These are phyloP conservation scores for Termitomyces sp. DNA, from an alignment of 768 basidiomycete genomes.

Conservation along the genomic window DNA sequence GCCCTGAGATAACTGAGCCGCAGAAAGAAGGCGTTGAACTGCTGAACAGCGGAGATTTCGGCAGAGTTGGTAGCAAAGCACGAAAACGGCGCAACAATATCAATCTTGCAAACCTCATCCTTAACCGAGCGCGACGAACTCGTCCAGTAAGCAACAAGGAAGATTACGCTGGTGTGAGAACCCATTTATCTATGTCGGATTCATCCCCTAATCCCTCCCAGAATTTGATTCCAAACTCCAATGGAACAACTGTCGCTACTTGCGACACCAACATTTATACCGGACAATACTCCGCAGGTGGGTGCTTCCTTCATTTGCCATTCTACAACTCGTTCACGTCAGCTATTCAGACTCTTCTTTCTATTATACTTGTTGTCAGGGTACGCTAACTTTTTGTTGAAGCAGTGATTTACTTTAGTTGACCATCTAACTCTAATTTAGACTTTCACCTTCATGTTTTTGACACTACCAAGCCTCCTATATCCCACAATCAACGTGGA, in stretches of 20 bases:
- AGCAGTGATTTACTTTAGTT: background rate
- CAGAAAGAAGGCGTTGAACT: constrained; percentile 62
- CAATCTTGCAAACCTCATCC: constrained; percentile 49
- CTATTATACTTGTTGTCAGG: constrained; percentile 90
- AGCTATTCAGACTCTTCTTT: constrained; percentile 71
- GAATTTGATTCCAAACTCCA: constrained; percentile 75
- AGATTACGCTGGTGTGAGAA: constrained; percentile 50
- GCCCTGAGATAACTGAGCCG: constrained; percentile 45
- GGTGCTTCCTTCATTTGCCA: constrained; percentile 1
- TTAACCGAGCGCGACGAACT: constrained; percentile 36
- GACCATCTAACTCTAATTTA: constrained; percentile 21
- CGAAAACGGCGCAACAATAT: constrained; percentile 34
- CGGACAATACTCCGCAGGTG: constrained; percentile 80
- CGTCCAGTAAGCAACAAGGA: constrained; percentile 41
- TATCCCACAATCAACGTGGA: constrained; percentile 19
- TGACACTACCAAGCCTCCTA: constrained; percentile 57
- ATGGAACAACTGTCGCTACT: constrained; percentile 74
- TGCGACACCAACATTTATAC: constrained; percentile 77
- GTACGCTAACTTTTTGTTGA: constrained; percentile 30
- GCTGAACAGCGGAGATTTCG: constrained; percentile 78
- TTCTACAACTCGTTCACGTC: constrained; percentile 2
- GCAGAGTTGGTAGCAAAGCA: constrained; percentile 52
- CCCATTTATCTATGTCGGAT: background rate
- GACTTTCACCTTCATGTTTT: constrained; percentile 92
- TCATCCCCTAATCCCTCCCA: constrained; percentile 23